Evolutionary conservation across 2,329 filamentous ascomycete genomes (phyloP).

Genomic region (Onygenales sp.): DNA sequence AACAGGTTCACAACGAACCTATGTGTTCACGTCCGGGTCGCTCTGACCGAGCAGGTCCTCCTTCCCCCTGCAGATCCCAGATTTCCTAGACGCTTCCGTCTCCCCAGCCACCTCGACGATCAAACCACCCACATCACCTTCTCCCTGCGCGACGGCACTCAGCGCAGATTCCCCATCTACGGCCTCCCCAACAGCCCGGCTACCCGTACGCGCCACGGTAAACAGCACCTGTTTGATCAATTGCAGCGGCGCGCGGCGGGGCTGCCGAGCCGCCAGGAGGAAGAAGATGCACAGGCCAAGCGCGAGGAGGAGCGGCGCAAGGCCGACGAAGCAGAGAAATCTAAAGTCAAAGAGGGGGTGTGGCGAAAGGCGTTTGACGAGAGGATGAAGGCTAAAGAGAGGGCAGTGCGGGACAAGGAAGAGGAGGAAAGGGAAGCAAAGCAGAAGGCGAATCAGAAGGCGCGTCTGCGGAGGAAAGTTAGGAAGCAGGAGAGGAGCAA

Average conservation of each 20-base stretch:
- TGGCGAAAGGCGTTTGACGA: not conserved
- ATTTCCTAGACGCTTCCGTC: not conserved
- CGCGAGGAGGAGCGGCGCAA: not conserved
- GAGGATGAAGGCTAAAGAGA: not conserved
- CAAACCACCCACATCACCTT: not conserved
- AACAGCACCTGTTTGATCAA: not conserved
- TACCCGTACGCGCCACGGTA: not conserved
- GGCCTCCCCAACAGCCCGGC: not conserved
- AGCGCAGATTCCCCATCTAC: not conserved
- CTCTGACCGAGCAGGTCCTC: not conserved
- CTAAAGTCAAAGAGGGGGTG: not conserved
- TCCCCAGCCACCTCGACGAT: not conserved
- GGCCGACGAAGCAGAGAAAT: not conserved
- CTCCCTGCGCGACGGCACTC: not conserved
- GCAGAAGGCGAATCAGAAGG: not conserved
- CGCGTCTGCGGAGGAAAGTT: conserved; percentile 1
- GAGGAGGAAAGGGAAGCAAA: not conserved
- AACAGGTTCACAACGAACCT: not conserved
- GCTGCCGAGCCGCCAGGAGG: not conserved
- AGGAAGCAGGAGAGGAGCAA: conserved; percentile 1
- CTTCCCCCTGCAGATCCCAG: not conserved
- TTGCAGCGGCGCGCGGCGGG: not conserved
- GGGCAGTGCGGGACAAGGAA: not conserved
- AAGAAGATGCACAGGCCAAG: not conserved
- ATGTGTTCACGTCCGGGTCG: not conserved